Conservation (phyloP, 495 filamentous ascomycete species). For the Pyronema omphalodes region DNA sequence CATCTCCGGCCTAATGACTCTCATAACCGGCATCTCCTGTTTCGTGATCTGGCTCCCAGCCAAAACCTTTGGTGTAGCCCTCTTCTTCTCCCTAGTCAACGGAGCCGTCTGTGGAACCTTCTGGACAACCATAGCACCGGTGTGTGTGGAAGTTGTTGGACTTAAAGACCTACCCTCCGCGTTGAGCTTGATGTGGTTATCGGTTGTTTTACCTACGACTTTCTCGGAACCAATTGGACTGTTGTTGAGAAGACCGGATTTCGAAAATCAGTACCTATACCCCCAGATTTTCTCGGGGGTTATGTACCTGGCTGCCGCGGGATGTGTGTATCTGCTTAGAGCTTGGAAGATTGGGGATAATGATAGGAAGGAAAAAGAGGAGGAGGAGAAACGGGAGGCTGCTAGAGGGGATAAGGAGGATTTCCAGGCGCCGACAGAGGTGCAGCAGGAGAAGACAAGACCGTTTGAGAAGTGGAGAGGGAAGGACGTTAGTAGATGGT, state of each 20-base stretch:
- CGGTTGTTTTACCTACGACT: conserved; percentile 42
- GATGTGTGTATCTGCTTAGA: conserved; percentile 35
- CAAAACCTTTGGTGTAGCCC: conserved; percentile 35
- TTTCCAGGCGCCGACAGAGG: neutral
- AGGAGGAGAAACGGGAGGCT: conserved; percentile 10
- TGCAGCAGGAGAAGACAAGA: neutral
- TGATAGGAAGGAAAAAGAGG: conserved; percentile 26
- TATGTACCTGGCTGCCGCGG: conserved; percentile 42
- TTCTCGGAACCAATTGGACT: conserved; percentile 44
- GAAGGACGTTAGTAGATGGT: conserved; percentile 11
- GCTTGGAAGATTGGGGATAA: conserved; percentile 43
- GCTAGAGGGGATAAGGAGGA: neutral
- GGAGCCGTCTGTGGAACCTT: conserved; percentile 47
- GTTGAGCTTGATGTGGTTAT: conserved; percentile 45
- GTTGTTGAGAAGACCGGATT: conserved; percentile 34
- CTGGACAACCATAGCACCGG: conserved; percentile 42
- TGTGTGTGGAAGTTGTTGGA: conserved; percentile 35
- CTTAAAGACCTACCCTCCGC: conserved; percentile 42
- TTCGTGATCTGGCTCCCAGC: conserved; percentile 48
- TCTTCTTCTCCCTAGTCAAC: conserved; percentile 40
- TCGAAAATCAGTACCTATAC: conserved; percentile 34
- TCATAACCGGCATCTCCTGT: conserved; percentile 39
- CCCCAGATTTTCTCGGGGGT: conserved; percentile 50
- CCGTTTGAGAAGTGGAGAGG: conserved; percentile 13
- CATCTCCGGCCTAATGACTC: conserved; percentile 41